Base-by-base conservation (phyloP, 225 moss, liverwort and hornwort species). In the Rhytidiadelphus loreus region DNA sequence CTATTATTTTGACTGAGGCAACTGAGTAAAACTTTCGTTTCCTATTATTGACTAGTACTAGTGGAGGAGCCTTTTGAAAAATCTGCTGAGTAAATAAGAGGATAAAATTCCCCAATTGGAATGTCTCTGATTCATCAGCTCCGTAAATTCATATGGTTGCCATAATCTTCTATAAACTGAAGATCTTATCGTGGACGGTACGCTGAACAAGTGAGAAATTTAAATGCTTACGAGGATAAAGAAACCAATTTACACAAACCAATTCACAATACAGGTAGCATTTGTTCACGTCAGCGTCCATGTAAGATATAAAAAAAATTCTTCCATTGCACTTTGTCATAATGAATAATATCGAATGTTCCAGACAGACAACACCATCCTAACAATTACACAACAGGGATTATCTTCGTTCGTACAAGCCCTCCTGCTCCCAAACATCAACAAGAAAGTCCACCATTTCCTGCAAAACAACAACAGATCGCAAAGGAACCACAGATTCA, bases 371-470 rank as follows among this genome's bases (percentile, higher is more conserved):
- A 83, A 83, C 68, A 86, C 65, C 56, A 85, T 75, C 85, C 89
- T 83, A 80, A 37, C 61, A 72, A 33, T 53, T 63, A 37, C 41
- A 66, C 41, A 52, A 61, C 81, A 82, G n/a, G 71, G 78, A 91
- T 82, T 86, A 89, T 92, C 93, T 92, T 55, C 91, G 91, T 87
- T 93, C 92, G 12, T 93, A 93, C 60, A 93, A 81, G 35, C 92
- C 93, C 87, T 93, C 93, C 65, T 93, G 93, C 88, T 93, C 93
- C 93, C 93, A 93, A 23, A 93, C 91, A 80, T 93, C 93, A 25
- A 93, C 93, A 59, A 93, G 90, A 77, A 93, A 92, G 68, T 92
- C 92, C 83, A 93, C 92, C 92, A 93, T 92, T 87, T 92, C 91
- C 92, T 93, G 89, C 89, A 89, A 62, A 86, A 75, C 83, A 44